These are phyloP conservation scores for Solanum stenotomum DNA, from an alignment of 257 asterid species.

Conservation along the genomic window DNA sequence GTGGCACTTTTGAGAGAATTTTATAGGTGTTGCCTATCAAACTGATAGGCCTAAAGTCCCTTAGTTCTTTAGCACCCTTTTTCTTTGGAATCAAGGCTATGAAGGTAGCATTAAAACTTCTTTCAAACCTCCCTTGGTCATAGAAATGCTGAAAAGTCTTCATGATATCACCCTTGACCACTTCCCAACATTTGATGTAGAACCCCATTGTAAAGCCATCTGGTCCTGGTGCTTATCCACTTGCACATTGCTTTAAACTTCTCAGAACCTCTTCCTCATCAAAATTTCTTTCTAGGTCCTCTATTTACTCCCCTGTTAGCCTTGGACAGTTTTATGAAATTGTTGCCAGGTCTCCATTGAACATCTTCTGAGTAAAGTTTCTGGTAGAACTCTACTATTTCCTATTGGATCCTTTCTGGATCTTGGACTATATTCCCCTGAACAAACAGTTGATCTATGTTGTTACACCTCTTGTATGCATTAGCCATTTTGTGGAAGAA, in stretches of 20 bases:
- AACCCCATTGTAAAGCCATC: background rate
- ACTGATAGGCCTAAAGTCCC: too few relatives aligned
- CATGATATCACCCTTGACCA: background rate
- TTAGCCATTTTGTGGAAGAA: background rate
- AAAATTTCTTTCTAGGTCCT: background rate
- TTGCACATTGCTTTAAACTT: background rate
- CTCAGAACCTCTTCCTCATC: background rate
- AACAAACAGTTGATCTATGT: background rate
- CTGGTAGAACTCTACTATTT: background rate
- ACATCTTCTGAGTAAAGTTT: too few relatives aligned
- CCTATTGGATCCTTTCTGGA: background rate
- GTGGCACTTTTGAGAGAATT: too few relatives aligned
- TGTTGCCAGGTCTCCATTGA: background rate
- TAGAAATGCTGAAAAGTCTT: background rate
- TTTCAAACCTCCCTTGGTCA: background rate
- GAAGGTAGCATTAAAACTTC: background rate
- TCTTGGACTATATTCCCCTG: background rate
- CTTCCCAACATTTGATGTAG: background rate
- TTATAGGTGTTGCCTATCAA: too few relatives aligned
- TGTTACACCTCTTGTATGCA: background rate
- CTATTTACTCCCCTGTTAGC: background rate
- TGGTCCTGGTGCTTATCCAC: background rate
- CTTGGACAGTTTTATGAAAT: background rate
- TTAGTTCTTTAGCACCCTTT: too few relatives aligned
- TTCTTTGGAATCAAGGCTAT: background rate